Base-by-base conservation (phyloP, 208 protist species). In the Leishmania mexicana region DNA sequence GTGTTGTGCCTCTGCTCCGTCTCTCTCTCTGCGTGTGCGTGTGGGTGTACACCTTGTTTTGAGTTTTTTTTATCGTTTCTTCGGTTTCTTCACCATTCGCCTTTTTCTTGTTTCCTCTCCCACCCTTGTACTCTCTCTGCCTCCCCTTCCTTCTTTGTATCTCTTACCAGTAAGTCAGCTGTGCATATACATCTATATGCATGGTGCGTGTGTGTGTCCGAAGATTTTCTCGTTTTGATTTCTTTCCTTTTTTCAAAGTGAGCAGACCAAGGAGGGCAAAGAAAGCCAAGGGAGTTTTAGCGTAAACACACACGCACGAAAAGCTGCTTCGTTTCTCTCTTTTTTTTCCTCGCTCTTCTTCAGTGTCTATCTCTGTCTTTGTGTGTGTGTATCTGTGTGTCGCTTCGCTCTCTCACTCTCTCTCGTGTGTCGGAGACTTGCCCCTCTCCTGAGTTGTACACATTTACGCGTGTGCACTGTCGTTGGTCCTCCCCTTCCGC, bases 321-420 rank as follows among this genome's bases (percentile, higher is more conserved):
- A 7, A 38, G 8, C 15, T 5, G n/a, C 28, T 38, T 35, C 21
- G 60, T 67, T 28, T 38, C 60, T 3, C 3, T 19, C 31, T 11
- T 28, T 31, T 65, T 5, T 67, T 28, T 67, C 28, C 15, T 35
- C 70, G 35, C 53, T 60, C 57, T 67, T 81, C 74, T 79, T 53
- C 57, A 31, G 42, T 54, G 0, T 75, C 24, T 35, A 24, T 35
- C 24, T 0, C 2, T 72, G 3, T 31, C 6, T n/a, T 73, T 49
- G 10, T 8, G 42, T 73, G 24, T 67, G 3, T 67, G 21, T 73
- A 35, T 35, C 31, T 35, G 31, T 35, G 31, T 35, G 31, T 35
- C 31, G 31, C 31, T 35, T 35, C 40, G 42, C 28, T 51, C 28
- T 1, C n/a, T n/a, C n/a, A n/a, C n/a, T 75, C 31, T 60, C 57